These are phyloP conservation scores for Ustilago shanxiensis DNA, from an alignment of 1,284 basidiomycete species.

Conservation along the genomic window DNA sequence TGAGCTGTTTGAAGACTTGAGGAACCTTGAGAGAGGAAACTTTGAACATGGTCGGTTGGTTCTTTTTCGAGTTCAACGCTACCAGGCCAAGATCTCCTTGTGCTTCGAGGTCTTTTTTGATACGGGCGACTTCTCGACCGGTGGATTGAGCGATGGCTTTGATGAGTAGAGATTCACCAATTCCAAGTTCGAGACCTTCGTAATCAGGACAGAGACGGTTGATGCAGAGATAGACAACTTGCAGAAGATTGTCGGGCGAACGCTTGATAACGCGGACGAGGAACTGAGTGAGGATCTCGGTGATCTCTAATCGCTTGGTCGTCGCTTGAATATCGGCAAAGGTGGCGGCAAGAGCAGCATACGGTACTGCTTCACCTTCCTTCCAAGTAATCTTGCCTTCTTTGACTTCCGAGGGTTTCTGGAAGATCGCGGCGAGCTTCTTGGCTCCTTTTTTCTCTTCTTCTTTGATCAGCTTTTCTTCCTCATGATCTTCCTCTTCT, in stretches of 20 bases:
- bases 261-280: conserved; percentile 88
- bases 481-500: conserved; percentile 46
- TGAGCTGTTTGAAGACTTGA: conserved; percentile 74
- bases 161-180: conserved; percentile 92
- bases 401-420: conserved; percentile 76
- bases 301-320: conserved; percentile 95
- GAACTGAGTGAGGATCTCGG: conserved; percentile 86
- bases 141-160: conserved; percentile 97
- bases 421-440: conserved; percentile 58
- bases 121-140: conserved; percentile 82
- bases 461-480: conserved; percentile 43
- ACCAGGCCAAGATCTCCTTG: conserved; percentile 96
- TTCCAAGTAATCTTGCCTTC: conserved; percentile 79
- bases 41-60: conserved; percentile 94
- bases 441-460: conserved; percentile 54
- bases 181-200: conserved; percentile 93
- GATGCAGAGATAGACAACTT: conserved; percentile 95
- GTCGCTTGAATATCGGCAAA: conserved; percentile 94
- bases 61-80: conserved; percentile 92
- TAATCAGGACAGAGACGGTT: conserved; percentile 98
- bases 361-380: conserved; percentile 86
- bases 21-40: conserved; percentile 89
- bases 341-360: conserved; percentile 87
- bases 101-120: conserved; percentile 92
- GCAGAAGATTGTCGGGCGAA: conserved; percentile 81